Evolutionary conservation across 2,329 filamentous ascomycete genomes (phyloP), one percentile per base, ranked within the genome.

Genomic region (Diaporthe humulicola): DNA sequence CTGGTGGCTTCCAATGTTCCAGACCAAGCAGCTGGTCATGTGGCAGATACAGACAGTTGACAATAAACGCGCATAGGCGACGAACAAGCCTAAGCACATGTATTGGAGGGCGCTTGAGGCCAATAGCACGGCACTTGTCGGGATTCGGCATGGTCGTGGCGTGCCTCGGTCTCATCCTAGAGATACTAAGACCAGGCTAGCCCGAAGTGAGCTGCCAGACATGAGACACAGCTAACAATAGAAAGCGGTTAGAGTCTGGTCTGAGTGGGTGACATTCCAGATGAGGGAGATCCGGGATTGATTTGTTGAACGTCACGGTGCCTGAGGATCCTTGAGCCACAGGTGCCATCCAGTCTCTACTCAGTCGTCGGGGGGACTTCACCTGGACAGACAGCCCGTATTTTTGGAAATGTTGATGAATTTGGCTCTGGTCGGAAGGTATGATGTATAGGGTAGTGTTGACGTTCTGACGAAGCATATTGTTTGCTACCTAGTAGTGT

Each of bases 221-320:
- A n/a, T 50, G 61, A 66, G 61, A 66, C 61, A 66, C 61, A 12
- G 19, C 61, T 50, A 66, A 36, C 61, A n/a, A 66, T 66, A 66
- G 25, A n/a, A 45, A 48, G 25, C 17, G 25, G 40, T 17, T 33
- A 30, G 28, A 36, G 40, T 3, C 19, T n/a, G 61, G 45, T 10
- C 61, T 50, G 42, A 50, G 42, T n/a, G 28, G 42, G 19, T 25
- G 28, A 45, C 61, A 66, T 66, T 50, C 61, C 61, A 50, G 28
- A 25, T 7, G 42, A 25, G 19, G 61, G 10, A 17, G n/a, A n/a
- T 36, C 5, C 19, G 25, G 28, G 28, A 50, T 66, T 50, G 61
- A 66, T 22, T 8, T 22, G 25, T 33, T 48, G 12, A 66, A 66
- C 25, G 42, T 36, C 42, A 33, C 4, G 19, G 61, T 48, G 28